A percentile compares a stretch with the other conserved stretches of the same genome.
Evolutionary conservation across 2,329 filamentous ascomycete species (phyloP).

Genomic region (Fusarium globosum): DNA sequence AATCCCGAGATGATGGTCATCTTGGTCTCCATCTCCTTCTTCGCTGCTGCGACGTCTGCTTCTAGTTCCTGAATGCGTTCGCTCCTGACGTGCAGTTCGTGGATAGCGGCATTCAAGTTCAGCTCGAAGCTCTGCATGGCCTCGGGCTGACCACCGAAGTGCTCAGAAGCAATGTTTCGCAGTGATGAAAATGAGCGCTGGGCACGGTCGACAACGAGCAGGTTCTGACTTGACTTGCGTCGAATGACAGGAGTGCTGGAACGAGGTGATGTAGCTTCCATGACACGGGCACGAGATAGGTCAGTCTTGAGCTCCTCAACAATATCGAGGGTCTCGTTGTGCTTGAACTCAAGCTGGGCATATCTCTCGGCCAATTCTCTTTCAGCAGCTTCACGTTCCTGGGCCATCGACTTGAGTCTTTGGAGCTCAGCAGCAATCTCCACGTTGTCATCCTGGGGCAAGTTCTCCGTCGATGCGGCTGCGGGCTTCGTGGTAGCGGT

Average conservation of each 20-base stretch:
- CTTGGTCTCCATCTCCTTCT: conserved; percentile 97
- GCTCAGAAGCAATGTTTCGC: conserved; percentile 86
- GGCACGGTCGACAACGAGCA: conserved; percentile 88
- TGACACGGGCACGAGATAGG: conserved; percentile 78
- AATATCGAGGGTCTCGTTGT: conserved; percentile 83
- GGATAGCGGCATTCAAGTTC: conserved; percentile 91
- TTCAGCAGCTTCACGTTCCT: conserved; percentile 82
- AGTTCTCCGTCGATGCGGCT: conserved; percentile 51
- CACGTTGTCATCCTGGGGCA: conserved; percentile 54
- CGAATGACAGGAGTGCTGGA: conserved; percentile 83
- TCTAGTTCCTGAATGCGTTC: conserved; percentile 93
- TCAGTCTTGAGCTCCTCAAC: conserved; percentile 93
- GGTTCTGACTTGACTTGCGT: conserved; percentile 90
- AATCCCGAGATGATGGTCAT: conserved; percentile 95
- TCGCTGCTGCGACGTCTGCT: conserved; percentile 81
- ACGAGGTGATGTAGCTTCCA: conserved; percentile 69
- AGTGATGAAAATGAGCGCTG: conserved; percentile 91
- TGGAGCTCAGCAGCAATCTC: conserved; percentile 74
- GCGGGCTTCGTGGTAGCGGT: conserved; percentile 59
- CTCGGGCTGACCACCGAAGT: conserved; percentile 84
- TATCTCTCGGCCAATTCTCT: conserved; percentile 81
- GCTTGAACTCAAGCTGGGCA: conserved; percentile 82
- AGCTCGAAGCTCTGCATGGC: conserved; percentile 92
- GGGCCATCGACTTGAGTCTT: conserved; percentile 74
- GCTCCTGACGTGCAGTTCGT: conserved; percentile 86